A percentile compares a stretch with the other conserved stretches of the same genome.
Evolutionary conservation across 108 stramenopile genomes (phyloP).

Genomic region (Skeletonema potamos): DNA sequence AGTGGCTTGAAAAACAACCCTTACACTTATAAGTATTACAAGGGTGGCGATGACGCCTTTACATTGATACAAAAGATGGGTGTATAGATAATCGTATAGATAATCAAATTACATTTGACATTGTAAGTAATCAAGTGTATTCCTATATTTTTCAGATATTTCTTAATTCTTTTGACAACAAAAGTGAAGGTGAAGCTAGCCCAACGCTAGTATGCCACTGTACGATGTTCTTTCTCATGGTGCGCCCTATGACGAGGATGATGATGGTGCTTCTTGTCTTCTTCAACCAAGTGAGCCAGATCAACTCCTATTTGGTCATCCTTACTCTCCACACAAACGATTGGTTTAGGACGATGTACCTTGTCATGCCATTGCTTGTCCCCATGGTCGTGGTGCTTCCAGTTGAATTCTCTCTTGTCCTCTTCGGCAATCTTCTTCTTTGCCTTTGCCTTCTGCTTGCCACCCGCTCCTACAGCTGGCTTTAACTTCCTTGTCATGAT

Average conservation of each 20-base stretch:
- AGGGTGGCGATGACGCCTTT: constrained; percentile 36
- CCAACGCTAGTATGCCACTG: neutral
- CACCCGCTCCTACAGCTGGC: neutral
- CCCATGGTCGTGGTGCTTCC: neutral
- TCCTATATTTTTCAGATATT: too few species aligned
- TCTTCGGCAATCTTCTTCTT: neutral
- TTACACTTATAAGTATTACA: too few species aligned
- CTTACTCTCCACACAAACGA: neutral
- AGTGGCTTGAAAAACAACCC: neutral
- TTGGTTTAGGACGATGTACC: neutral
- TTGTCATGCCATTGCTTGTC: neutral
- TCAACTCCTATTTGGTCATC: neutral
- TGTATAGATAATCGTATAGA: neutral
- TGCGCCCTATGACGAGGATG: neutral
- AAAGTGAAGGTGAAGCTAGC: neutral
- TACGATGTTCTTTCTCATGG: neutral
- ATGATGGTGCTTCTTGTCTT: neutral
- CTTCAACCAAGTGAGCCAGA: neutral
- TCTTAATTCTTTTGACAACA: too few species aligned
- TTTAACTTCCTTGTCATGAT: neutral
- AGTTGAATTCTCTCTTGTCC: neutral
- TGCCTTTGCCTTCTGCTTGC: neutral
- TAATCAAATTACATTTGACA: too few species aligned
- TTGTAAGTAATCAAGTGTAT: neutral
- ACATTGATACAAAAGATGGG: constrained; percentile 20